Evolutionary conservation across 805 yeast genomes (phyloP), one percentile per base, ranked within the genome.

Genomic region (Metschnikowia amazonensis): DNA sequence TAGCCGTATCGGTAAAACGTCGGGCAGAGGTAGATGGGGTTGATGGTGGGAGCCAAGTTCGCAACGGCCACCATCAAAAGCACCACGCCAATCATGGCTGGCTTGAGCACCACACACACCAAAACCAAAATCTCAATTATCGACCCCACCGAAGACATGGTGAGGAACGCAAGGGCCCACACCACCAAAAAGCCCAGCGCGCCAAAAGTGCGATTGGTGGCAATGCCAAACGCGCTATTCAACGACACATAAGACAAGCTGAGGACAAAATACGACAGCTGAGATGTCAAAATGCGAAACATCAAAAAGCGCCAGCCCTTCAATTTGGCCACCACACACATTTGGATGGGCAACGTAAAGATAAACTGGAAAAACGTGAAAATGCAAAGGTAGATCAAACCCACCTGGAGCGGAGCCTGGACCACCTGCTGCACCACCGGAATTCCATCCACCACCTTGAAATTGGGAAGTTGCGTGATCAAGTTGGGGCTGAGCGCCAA

Each of bases 331-430:
- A 66, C 63, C 29, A 65, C 59, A 34, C 52, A 59, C 48, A 53
- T 49, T 32, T 66, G 68, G 33, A 65, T 52, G 10, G 57, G 57
- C 24, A 55, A 44, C 31, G 62, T 49, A 50, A 63, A 61, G 13
- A 65, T 38, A 36, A 66, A 66, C 49, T 61, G 68, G 58, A 65
- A 66, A 44, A 66, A 66, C 6, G 70, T 53, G 48, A 66, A 66
- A 4, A 64, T 50, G 21, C 63, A 60, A 49, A 64, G 52, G 49
- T 66, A 66, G 33, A 66, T 58, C 20, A 64, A 44, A 0, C 69
- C 70, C n/a, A 66, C 49, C 38, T 64, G 65, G 16, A 65, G 53
- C 0, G 69, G 66, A 10, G 68, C 70, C 43, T 57, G 65, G 28
- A 56, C 56, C 16, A 64, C 55, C 30, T 52, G 58, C 29, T 57